phyloP scores from a whole-genome alignment of 768 basidiomycete species.

The Leccinum variicolor region DNA sequence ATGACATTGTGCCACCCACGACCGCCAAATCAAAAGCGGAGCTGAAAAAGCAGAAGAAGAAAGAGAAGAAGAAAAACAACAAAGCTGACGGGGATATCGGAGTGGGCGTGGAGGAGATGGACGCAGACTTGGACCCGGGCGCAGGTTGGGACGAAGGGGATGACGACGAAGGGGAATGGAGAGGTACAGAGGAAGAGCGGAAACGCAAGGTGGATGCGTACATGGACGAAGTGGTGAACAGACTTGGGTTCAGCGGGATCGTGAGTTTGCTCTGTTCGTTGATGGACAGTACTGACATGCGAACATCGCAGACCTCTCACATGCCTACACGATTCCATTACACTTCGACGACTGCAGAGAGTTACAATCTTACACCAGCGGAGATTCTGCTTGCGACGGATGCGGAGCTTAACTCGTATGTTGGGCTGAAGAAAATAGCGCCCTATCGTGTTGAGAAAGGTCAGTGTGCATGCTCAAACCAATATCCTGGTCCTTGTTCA shows the following conservation, averaged over 20 bases:
- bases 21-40: conserved; percentile 30
- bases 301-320: conserved; percentile 67
- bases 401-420: conserved; percentile 87
- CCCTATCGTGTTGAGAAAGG: conserved; percentile 70
- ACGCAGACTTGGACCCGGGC: conserved; percentile 56
- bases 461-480: conserved; percentile 9
- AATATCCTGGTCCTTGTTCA: not conserved
- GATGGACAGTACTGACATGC: not conserved
- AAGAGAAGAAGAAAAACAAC: conserved; percentile 41
- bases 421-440: conserved; percentile 86
- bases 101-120: conserved; percentile 45
- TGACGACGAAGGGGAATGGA: conserved; percentile 65
- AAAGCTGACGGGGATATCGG: conserved; percentile 45
- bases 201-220: conserved; percentile 81
- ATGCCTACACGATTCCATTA: conserved; percentile 95
- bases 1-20: conserved; percentile 48
- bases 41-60: conserved; percentile 42
- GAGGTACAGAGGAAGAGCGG: conserved; percentile 87
- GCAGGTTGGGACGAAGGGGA: conserved; percentile 30
- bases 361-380: conserved; percentile 69
- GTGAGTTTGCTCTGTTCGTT: conserved; percentile 43
- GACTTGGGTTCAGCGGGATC: conserved; percentile 92
- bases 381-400: conserved; percentile 93
- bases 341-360: conserved; percentile 56
- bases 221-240: conserved; percentile 84